Evolutionary conservation across 2,329 filamentous ascomycete species (phyloP).

Genomic region (Harringtonia aguacate): DNA sequence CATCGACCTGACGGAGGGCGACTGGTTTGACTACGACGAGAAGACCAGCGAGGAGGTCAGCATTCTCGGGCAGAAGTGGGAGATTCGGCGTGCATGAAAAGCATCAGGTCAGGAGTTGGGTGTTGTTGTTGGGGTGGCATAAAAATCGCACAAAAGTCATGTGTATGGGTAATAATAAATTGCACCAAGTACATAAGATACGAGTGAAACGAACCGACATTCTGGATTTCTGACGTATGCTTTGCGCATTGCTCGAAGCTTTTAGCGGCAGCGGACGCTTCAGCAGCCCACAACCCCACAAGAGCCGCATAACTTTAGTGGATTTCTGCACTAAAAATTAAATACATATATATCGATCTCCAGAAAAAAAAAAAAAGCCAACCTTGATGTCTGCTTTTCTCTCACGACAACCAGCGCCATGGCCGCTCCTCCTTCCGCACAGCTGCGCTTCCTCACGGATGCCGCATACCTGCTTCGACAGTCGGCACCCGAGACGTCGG

Average conservation of each 20-base stretch:
- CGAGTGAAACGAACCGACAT: too few species aligned
- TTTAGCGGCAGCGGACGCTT: too few species aligned
- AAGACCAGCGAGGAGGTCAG: conserved; percentile 86
- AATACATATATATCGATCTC: too few species aligned
- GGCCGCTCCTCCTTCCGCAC: conserved; percentile 7
- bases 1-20: conserved; percentile 77
- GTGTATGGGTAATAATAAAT: too few species aligned
- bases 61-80: conserved; percentile 82
- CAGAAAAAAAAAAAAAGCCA: background rate
- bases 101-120: background rate
- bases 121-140: background rate
- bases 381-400: background rate
- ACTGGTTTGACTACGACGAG: conserved; percentile 98
- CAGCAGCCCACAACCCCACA: too few species aligned
- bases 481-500: conserved; percentile 44
- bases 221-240: too few species aligned
- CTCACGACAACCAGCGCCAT: background rate
- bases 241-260: too few species aligned
- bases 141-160: too few species aligned
- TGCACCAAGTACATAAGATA: too few species aligned
- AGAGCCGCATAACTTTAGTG: too few species aligned
- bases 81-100: conserved; percentile 61
- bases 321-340: too few species aligned
- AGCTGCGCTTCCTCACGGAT: conserved; percentile 40
- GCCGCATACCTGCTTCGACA: conserved; percentile 46